Conservation (phyloP, 2,329 filamentous ascomycete species). For the Beauveria australis region DNA sequence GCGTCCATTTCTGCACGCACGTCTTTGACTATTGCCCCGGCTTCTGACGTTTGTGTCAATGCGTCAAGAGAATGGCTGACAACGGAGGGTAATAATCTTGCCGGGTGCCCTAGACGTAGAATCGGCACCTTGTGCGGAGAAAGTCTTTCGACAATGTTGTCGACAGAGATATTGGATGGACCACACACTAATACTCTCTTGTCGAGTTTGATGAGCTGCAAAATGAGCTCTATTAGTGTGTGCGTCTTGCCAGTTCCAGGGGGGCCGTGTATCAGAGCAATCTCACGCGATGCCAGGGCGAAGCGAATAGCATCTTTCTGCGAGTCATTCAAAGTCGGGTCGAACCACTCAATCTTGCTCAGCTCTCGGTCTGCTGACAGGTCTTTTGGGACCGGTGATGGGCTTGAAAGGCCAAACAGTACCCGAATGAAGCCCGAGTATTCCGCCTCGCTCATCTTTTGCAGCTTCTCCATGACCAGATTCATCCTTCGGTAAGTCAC, state of each 20-base stretch:
- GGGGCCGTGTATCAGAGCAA: slow-evolving; percentile 88
- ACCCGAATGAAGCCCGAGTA: slow-evolving; percentile 54
- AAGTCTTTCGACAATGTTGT: slow-evolving; percentile 94
- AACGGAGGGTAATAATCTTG: slow-evolving; percentile 79
- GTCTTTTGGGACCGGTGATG: slow-evolving; percentile 38
- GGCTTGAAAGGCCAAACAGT: slow-evolving; percentile 50
- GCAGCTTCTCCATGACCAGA: slow-evolving; percentile 50
- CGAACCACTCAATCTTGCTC: slow-evolving; percentile 49
- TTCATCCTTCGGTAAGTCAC: slow-evolving; percentile 62
- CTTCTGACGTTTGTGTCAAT: slow-evolving; percentile 82
- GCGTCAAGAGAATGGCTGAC: slow-evolving; percentile 86
- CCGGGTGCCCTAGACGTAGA: slow-evolving; percentile 85
- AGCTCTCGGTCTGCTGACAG: slow-evolving; percentile 33
- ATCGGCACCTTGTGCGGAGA: slow-evolving; percentile 79
- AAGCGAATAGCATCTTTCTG: slow-evolving; percentile 70
- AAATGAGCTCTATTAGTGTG: slow-evolving; percentile 87
- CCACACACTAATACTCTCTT: slow-evolving; percentile 85
- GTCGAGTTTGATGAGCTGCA: slow-evolving; percentile 72
- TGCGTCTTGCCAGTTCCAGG: slow-evolving; percentile 97
- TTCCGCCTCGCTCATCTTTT: slow-evolving; percentile 48
- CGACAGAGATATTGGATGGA: slow-evolving; percentile 92
- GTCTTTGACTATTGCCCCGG: slow-evolving; percentile 80
- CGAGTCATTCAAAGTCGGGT: slow-evolving; percentile 54
- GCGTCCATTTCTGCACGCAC: slow-evolving; percentile 87
- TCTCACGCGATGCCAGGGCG: slow-evolving; percentile 69